Evolutionary conservation across 345 rosid genomes (phyloP), one percentile per base, ranked within the genome.

Genomic region (Brassica rapa): DNA sequence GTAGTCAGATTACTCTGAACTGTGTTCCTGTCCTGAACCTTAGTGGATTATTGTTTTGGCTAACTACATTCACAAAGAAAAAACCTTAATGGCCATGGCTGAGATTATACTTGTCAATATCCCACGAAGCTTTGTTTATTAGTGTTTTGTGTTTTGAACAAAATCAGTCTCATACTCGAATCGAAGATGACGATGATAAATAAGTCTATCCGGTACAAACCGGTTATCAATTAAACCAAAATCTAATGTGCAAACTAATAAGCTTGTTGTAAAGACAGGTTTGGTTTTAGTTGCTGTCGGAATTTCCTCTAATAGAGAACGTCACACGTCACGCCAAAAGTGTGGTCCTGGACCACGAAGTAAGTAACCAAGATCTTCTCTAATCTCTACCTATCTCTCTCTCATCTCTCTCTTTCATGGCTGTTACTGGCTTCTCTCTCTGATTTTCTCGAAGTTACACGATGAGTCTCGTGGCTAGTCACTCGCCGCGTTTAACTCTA

Each of bases 391-490:
- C 14, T 3, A 7, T 25, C 29, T 25, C 29, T 25, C 3, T 25
- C 29, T 25, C 29, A 25, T 25, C 29, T 1, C 43, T 8, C 51
- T 11, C 6, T 67, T 10, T 70, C 21, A n/a, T n/a, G 57, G 7
- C 53, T 46, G 57, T 39, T 39, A 39, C 46, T 8, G 46, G 4
- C 12, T 2, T 39, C 12, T 39, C 16, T 32, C n/a, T 39, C 61
- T 63, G 9, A 6, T 55, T 56, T 29, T 64, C 51, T 16, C 39
- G 6, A 68, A 46, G 53, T 43, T 62, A 49, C 35, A 75, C 25
- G 68, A 81, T 59, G 84, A 81, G 84, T 72, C 69, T 81, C 2
- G 77, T 77, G 67, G 9, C 66, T 61, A 66, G 66, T 49, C 77
- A 76, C 21, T 67, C 81, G 4, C 30, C 62, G 35, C 63, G 84